phyloP scores from a whole-genome alignment of 2,329 filamentous ascomycete species.

The Tolypocladium amazonense region DNA sequence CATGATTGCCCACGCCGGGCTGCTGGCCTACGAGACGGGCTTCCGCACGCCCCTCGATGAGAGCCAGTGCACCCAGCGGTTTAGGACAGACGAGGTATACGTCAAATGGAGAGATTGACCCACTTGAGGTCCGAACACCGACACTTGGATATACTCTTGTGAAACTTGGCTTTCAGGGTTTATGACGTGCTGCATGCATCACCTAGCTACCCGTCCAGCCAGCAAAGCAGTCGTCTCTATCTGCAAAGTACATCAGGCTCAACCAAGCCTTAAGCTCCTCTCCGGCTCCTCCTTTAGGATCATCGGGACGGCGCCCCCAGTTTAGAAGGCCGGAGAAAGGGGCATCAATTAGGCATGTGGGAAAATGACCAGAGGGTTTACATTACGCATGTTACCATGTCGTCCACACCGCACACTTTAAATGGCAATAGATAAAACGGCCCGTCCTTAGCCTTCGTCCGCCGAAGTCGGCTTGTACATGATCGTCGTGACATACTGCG shows the following conservation, averaged over 20 bases:
- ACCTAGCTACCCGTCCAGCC: background rate
- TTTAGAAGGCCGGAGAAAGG: background rate
- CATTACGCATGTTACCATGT: background rate
- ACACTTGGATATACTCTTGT: no score
- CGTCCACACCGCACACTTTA: background rate
- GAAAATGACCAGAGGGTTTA: background rate
- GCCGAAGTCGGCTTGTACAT: conserved; percentile 81
- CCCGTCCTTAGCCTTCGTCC: conserved; percentile 30
- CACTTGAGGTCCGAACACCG: background rate
- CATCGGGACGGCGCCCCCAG: background rate
- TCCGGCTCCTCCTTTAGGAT: background rate
- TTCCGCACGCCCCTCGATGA: conserved; percentile 68
- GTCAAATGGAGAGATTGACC: conserved; percentile 63
- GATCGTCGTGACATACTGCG: conserved; percentile 90
- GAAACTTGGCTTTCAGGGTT: background rate
- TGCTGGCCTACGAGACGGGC: conserved; percentile 75
- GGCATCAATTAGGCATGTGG: background rate
- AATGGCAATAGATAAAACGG: background rate
- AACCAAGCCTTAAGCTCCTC: background rate
- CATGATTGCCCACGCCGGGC: conserved; percentile 96
- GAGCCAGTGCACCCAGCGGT: conserved; percentile 75
- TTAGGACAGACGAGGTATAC: conserved; percentile 72
- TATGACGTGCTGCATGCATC: background rate
- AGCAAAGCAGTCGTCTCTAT: background rate
- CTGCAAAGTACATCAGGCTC: background rate